Percentiles rank a stretch among this genome's conserved stretches.
Conservation (phyloP, 2,329 filamentous ascomycete species). For the Colletotrichum sp. region DNA sequence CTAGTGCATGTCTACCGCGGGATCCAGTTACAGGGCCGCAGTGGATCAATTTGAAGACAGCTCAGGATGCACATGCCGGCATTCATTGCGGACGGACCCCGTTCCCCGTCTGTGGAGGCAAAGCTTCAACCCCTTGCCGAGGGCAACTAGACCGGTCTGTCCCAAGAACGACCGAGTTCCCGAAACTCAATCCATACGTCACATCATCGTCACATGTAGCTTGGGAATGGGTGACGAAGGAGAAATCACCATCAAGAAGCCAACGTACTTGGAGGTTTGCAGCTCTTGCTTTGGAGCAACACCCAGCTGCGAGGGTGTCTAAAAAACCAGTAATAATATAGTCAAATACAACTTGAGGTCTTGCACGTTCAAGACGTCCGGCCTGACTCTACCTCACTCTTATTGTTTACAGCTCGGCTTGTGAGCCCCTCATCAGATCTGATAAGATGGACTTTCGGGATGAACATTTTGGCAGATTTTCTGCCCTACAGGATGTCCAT, state of each 20-base stretch:
- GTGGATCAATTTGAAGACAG: neutral
- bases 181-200: neutral
- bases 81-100: no score
- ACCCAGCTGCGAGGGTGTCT: accelerated
- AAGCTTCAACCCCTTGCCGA: neutral
- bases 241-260: neutral
- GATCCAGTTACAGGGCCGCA: neutral
- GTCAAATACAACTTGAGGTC: neutral
- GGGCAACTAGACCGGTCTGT: neutral
- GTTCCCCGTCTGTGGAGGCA: neutral
- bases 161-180: neutral
- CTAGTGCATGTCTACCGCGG: neutral
- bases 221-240: neutral
- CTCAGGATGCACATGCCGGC: neutral
- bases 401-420: accelerated
- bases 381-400: accelerated
- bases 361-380: accelerated
- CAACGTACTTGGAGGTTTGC: neutral
- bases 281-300: neutral
- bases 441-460: neutral
- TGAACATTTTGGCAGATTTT: neutral
- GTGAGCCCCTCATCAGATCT: neutral
- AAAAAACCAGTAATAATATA: accelerated
- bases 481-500: neutral
- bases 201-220: neutral